Conservation (phyloP, 2,329 filamentous ascomycete genomes). For the Dothidotthia symphoricarpi region DNA sequence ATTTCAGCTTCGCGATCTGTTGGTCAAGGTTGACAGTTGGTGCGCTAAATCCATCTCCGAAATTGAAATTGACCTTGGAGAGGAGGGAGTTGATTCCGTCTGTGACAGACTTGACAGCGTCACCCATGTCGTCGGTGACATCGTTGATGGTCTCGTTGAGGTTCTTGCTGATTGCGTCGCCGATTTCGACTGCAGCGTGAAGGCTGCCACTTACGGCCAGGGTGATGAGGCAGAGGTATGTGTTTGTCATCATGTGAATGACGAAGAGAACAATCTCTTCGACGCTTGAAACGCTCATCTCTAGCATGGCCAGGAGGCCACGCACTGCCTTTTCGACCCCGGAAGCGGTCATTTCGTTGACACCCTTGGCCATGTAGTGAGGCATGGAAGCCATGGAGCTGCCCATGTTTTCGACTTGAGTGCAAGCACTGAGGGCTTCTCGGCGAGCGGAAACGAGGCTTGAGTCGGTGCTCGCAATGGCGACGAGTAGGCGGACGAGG, state of each 20-base stretch:
- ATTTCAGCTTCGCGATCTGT: conserved; percentile 64
- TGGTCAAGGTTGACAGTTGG: conserved; percentile 64
- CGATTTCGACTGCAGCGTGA: conserved; percentile 63
- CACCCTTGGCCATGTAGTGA: conserved; percentile 83
- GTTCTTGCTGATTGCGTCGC: conserved; percentile 59
- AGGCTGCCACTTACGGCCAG: conserved; percentile 78
- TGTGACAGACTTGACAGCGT: conserved; percentile 35
- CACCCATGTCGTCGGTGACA: conserved; percentile 53
- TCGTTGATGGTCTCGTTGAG: conserved; percentile 63
- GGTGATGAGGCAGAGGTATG: conserved; percentile 85
- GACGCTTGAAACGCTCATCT: conserved; percentile 76
- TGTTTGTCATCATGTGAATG: conserved; percentile 87
- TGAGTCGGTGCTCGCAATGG: conserved; percentile 68
- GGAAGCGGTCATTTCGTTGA: conserved; percentile 79
- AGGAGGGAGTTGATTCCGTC: conserved; percentile 43
- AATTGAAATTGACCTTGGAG: conserved; percentile 42
- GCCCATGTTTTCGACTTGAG: conserved; percentile 86
- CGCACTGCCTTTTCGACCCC: conserved; percentile 78
- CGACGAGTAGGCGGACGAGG: conserved; percentile 75
- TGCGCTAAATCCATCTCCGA: conserved; percentile 44
- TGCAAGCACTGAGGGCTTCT: conserved; percentile 85
- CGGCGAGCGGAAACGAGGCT: conserved; percentile 73
- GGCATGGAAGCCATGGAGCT: conserved; percentile 98
- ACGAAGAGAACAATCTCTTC: conserved; percentile 87
- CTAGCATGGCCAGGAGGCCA: conserved; percentile 75